Evolutionary conservation across 1,139 yeast genomes (phyloP).

Genomic region (Zygoascus meyerae): DNA sequence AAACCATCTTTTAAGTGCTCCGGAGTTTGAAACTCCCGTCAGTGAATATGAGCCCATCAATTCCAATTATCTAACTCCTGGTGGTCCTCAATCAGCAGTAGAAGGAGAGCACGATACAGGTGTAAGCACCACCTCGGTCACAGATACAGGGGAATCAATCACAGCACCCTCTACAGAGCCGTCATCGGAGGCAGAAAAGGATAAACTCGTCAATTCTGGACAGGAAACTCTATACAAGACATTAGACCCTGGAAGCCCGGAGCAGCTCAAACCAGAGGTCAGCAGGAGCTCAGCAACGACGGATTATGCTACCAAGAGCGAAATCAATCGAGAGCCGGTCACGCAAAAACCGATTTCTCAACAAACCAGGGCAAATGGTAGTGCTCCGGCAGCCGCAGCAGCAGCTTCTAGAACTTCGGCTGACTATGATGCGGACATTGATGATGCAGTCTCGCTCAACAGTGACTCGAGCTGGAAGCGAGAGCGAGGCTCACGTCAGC

Average conservation of each 20-base stretch:
- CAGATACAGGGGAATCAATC: neutral
- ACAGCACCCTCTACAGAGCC: neutral
- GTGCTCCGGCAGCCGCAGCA: neutral
- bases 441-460: constrained; percentile 26
- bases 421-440: constrained; percentile 16
- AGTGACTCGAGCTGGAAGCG: constrained; percentile 32
- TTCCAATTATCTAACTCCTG: too few relatives aligned
- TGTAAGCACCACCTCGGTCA: neutral
- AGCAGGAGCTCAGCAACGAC: too few relatives aligned
- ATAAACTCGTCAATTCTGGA: neutral
- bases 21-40: neutral
- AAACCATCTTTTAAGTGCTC: neutral
- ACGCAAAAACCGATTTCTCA: too few relatives aligned
- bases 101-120: neutral
- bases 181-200: constrained; percentile 2
- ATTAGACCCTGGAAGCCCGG: constrained; percentile 2
- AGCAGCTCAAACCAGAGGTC: too few relatives aligned
- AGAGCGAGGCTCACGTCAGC: constrained; percentile 15
- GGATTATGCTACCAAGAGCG: too few relatives aligned
- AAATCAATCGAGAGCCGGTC: too few relatives aligned
- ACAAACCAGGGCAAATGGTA: too few relatives aligned
- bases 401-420: neutral
- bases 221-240: neutral
- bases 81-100: too few relatives aligned
- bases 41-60: neutral